phyloP scores from a whole-genome alignment of 2,329 filamentous ascomycete species.

The Ceratocystis cacaofunesta region DNA sequence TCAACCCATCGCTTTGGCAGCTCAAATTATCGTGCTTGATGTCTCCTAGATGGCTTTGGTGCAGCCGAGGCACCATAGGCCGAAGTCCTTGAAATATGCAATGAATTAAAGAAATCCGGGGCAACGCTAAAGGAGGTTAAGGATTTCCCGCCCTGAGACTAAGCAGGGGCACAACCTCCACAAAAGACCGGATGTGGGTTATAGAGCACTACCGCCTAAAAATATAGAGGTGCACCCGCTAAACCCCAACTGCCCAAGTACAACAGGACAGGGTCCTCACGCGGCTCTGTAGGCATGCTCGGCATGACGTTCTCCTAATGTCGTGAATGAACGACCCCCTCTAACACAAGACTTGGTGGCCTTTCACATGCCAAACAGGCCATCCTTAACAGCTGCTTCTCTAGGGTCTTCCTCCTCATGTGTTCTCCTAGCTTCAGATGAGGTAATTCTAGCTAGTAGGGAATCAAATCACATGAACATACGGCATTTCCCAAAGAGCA shows the following conservation, averaged over 20 bases:
- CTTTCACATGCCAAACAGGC: not conserved
- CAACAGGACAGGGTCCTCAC: not conserved
- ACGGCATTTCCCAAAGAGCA: not conserved
- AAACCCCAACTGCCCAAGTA: not conserved
- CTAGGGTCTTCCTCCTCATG: not conserved
- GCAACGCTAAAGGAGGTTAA: not conserved
- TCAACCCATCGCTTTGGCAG: not conserved
- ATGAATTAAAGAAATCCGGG: not conserved
- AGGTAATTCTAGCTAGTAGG: not conserved
- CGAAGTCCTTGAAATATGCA: not conserved
- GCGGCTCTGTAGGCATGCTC: conserved; percentile 3
- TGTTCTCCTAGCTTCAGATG: not conserved
- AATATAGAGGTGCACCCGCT: not conserved
- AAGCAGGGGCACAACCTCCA: not conserved
- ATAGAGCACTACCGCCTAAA: not conserved
- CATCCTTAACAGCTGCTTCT: not conserved
- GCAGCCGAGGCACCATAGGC: not conserved
- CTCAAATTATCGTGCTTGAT: not conserved
- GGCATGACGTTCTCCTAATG: not conserved
- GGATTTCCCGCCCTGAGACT: not conserved
- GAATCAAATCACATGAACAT: not conserved
- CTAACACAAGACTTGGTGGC: not conserved
- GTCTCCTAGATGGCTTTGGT: not conserved
- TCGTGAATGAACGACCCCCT: not conserved
- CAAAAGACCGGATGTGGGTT: not conserved